Conservation (phyloP, 1,284 basidiomycete genomes). For the Crucibulum cyathiforme region DNA sequence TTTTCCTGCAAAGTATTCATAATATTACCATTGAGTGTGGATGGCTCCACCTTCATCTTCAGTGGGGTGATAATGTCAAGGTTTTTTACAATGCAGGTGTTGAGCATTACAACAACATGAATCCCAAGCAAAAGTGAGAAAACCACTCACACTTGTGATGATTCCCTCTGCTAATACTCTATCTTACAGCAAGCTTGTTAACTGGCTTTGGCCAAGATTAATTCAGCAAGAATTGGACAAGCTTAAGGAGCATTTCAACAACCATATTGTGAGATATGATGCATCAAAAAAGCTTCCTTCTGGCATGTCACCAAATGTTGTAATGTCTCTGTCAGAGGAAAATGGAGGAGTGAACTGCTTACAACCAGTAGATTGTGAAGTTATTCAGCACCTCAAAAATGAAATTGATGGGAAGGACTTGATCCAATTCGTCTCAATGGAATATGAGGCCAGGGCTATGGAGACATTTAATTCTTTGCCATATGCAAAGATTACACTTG, state of each 20-base stretch:
- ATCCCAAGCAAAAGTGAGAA: constrained; percentile 27
- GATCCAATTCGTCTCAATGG: constrained; percentile 30
- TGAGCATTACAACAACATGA: constrained; percentile 24
- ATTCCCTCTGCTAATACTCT: too few species aligned
- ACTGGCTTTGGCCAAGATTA: constrained; percentile 38
- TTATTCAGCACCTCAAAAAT: constrained; percentile 31
- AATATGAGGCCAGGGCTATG: constrained; percentile 26
- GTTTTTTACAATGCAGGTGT: constrained; percentile 27
- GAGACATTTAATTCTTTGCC: constrained; percentile 22
- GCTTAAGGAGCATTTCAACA: constrained; percentile 24
- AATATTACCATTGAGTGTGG: constrained; percentile 42
- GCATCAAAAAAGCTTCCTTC: constrained; percentile 28
- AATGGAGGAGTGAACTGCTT: constrained; percentile 28
- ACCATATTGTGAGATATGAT: constrained; percentile 19
- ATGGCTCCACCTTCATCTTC: constrained; percentile 34
- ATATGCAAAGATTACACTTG: constrained; percentile 18
- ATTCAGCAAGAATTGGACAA: constrained; percentile 33
- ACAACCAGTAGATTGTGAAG: constrained; percentile 21
- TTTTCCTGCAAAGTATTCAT: constrained; percentile 33
- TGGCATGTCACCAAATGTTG: constrained; percentile 28
- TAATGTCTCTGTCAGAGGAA: constrained; percentile 16
- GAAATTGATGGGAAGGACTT: constrained; percentile 36
- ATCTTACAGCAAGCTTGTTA: constrained; percentile 28
- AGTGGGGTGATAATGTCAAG: constrained; percentile 37
- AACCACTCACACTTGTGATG: not conserved